A percentile compares a stretch with the other conserved stretches of the same genome.
These are phyloP conservation scores for Pythium chondricola DNA, from an alignment of 352 stramenopile genomes.

Conservation along the genomic window DNA sequence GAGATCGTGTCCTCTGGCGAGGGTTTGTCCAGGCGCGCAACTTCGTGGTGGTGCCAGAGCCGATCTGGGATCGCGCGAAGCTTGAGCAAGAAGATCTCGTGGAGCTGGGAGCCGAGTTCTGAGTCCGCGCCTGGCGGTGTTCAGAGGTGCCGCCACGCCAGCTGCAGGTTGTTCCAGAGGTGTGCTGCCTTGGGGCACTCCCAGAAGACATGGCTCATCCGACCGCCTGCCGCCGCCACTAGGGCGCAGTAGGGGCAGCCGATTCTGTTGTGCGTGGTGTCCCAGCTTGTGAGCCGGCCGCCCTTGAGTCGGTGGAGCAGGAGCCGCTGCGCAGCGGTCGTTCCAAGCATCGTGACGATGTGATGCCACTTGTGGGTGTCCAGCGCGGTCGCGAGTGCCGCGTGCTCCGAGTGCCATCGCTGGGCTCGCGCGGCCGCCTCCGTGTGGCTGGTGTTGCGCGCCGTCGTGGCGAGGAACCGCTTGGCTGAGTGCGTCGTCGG, in stretches of 20 bases:
- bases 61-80: neutral
- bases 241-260: neutral
- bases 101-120: neutral
- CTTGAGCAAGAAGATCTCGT: neutral
- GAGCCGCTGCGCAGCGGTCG: neutral
- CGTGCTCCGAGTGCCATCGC: neutral
- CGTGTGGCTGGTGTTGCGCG: too few relatives aligned
- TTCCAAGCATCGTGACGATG: neutral
- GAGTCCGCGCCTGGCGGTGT: neutral
- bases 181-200: neutral
- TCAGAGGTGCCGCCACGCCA: neutral
- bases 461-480: too few relatives aligned
- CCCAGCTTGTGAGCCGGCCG: neutral
- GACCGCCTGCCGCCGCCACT: neutral
- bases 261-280: neutral
- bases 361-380: neutral
- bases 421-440: neutral
- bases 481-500: neutral
- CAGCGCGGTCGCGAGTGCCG: neutral
- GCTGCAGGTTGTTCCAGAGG: neutral
- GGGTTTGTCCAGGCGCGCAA: neutral
- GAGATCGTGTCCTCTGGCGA: neutral
- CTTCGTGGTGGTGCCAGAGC: neutral
- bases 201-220: neutral
- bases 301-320: conserved; percentile 1